These are phyloP conservation scores for Candida neerlandica DNA, from an alignment of 1,139 yeast genomes.

Conservation along the genomic window DNA sequence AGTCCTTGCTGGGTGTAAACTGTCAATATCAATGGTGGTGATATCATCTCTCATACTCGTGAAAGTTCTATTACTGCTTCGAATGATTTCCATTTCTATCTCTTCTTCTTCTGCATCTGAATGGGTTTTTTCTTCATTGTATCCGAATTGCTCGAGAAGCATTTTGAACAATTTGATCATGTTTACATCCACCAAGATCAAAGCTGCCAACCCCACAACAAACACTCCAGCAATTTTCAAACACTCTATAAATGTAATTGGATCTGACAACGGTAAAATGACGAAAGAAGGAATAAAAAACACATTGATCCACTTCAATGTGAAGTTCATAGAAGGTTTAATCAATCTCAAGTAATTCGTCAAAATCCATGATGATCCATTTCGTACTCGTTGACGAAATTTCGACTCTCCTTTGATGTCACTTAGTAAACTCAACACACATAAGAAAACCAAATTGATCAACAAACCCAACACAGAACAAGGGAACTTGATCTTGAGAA, in stretches of 20 bases:
- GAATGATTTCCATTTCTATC: conserved; percentile 23
- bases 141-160: conserved; percentile 23
- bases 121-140: conserved; percentile 15
- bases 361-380: conserved; percentile 33
- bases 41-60: conserved; percentile 40
- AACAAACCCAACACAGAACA: conserved; percentile 79
- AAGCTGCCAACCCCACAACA: conserved; percentile 58
- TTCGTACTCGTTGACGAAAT: conserved; percentile 25
- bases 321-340: conserved; percentile 69
- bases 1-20: conserved; percentile 21
- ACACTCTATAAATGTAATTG: conserved; percentile 68
- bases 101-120: conserved; percentile 20
- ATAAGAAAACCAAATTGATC: conserved; percentile 53
- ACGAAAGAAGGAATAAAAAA: conserved; percentile 80
- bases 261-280: conserved; percentile 65
- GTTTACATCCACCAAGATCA: conserved; percentile 49
- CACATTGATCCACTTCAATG: conserved; percentile 75
- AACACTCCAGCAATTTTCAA: conserved; percentile 75
- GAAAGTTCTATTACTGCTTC: conserved; percentile 19
- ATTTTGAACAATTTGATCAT: conserved; percentile 35
- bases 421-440: conserved; percentile 32
- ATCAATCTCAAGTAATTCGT: conserved; percentile 48
- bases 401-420: conserved; percentile 12
- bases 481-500: conserved; percentile 63
- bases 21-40: conserved; percentile 35